Conservation (phyloP, 306 rosid genomes). For the Glycine soja region DNA sequence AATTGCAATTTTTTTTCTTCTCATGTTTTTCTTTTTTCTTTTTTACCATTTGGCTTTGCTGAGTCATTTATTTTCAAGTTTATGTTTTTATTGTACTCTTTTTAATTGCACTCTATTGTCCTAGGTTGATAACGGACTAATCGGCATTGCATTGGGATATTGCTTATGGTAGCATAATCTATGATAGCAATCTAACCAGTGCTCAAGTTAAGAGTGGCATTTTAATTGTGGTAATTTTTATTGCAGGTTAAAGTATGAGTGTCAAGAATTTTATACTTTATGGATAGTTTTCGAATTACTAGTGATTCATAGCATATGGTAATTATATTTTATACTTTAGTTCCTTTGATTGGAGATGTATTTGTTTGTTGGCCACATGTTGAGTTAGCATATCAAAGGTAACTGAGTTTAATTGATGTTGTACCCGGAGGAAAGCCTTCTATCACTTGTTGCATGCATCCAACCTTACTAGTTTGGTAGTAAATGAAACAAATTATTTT, state of each 20-base stretch:
- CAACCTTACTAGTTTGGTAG: constrained; percentile 35
- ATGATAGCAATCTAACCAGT: constrained; percentile 20
- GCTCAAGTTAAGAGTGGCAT: constrained; percentile 38
- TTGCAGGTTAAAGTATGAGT: constrained; percentile 86
- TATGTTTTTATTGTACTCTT: constrained; percentile 2
- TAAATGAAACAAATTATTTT: constrained; percentile 25
- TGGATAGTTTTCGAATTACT: constrained; percentile 62
- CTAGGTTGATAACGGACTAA: constrained; percentile 5
- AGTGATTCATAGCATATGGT: constrained; percentile 62
- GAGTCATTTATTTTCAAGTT: constrained; percentile 16
- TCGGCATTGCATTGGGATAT: constrained; percentile 7
- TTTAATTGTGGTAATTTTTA: constrained; percentile 37
- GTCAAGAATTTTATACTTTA: constrained; percentile 74
- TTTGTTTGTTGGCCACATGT: constrained; percentile 16
- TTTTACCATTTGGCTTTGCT: neutral
- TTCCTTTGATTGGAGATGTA: constrained; percentile 35
- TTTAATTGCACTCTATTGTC: constrained; percentile 1
- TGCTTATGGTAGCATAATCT: constrained; percentile 25
- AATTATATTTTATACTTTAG: constrained; percentile 36
- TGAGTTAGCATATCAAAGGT: constrained; percentile 11
- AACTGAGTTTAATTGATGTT: constrained; percentile 22
- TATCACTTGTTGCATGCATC: constrained; percentile 6
- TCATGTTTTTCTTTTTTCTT: neutral
- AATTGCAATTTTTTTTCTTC: neutral
- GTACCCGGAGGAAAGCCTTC: neutral